Percentiles rank a stretch among this genome's conserved stretches.
These are phyloP conservation scores for Euphorbia schlechtendalii DNA, from an alignment of 441 rosid species.

Conservation along the genomic window DNA sequence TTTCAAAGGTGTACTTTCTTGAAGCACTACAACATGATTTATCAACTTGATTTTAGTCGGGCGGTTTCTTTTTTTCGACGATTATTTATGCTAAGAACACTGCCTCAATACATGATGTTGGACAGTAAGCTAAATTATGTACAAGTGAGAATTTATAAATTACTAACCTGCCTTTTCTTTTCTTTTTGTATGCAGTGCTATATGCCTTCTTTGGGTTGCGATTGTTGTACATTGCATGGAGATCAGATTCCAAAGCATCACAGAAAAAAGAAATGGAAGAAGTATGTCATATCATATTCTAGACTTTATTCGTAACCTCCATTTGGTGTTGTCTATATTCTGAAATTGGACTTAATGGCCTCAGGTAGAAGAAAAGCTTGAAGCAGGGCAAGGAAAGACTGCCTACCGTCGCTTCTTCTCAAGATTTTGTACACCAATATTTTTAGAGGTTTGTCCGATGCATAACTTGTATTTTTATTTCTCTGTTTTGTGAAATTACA, in stretches of 20 bases:
- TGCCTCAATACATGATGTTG: neutral
- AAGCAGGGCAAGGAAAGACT: slow-evolving; percentile 81
- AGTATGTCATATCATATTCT: slow-evolving; percentile 38
- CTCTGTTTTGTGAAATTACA: neutral
- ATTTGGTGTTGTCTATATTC: slow-evolving; percentile 2
- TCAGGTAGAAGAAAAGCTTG: slow-evolving; percentile 98
- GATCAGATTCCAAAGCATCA: slow-evolving; percentile 79
- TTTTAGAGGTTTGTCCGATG: slow-evolving; percentile 60
- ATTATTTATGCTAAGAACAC: neutral
- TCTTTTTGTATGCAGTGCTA: slow-evolving; percentile 50
- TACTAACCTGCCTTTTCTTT: neutral
- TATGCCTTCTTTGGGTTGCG: slow-evolving; percentile 89
- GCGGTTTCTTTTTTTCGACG: neutral
- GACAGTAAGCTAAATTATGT: neutral
- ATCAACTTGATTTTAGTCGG: neutral
- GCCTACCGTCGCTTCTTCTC: slow-evolving; percentile 72
- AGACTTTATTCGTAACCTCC: neutral
- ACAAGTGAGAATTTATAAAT: neutral
- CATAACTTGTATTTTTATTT: neutral
- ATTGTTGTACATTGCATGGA: slow-evolving; percentile 97
- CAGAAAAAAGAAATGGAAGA: slow-evolving; percentile 98
- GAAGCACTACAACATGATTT: too few relatives aligned
- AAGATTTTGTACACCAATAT: slow-evolving; percentile 95
- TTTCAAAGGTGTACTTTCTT: neutral
- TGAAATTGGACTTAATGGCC: slow-evolving; percentile 15